Evolutionary conservation across 768 basidiomycete species (phyloP), one percentile per base, ranked within the genome.

Genomic region (Auricularia heimuer): DNA sequence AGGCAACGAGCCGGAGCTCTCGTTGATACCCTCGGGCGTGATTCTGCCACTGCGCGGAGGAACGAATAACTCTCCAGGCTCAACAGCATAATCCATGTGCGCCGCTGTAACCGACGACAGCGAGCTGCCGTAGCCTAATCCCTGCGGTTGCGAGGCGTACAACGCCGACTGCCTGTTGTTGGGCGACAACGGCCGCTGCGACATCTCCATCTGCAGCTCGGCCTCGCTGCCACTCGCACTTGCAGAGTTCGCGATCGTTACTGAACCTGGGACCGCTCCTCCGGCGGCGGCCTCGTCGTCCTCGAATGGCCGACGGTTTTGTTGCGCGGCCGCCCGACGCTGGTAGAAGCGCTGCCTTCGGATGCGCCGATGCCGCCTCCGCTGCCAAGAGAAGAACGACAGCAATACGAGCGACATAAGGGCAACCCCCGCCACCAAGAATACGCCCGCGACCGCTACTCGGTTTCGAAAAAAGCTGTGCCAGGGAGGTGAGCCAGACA

Each of bases 381-480:
- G 82, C 33, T 85, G 85, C 64, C 89, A 72, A 62, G 84, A 87
- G 72, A 91, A 90, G 68, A 89, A 75, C 64, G 88, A 78, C 82
- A 84, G 90, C 61, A 91, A 78, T 47, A 85, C 70, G 64, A 85
- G 91, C 61, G 81, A 85, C 24, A 83, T 86, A 35, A 77, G 85
- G 7, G 56, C 56, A 8, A 60, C 67, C 4, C 77, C 78, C 36
- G 78, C 75, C 21, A 74, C 77, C 35, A 77, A 74, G 64, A 79
- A 79, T 0, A 73, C 73, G 37, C 77, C 78, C 0, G 75, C 78
- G 3, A 78, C 77, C n/a, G 78, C 78, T 6, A 77, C 77, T 3
- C 75, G 75, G 65, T 79, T 79, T 68, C 68, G 71, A 69, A 78
- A 77, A 70, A 79, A 79, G 18, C 68, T 64, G n/a, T 24, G 54